Conservation (phyloP, 2,329 filamentous ascomycete species). For the Aspergillus luchuensis region DNA sequence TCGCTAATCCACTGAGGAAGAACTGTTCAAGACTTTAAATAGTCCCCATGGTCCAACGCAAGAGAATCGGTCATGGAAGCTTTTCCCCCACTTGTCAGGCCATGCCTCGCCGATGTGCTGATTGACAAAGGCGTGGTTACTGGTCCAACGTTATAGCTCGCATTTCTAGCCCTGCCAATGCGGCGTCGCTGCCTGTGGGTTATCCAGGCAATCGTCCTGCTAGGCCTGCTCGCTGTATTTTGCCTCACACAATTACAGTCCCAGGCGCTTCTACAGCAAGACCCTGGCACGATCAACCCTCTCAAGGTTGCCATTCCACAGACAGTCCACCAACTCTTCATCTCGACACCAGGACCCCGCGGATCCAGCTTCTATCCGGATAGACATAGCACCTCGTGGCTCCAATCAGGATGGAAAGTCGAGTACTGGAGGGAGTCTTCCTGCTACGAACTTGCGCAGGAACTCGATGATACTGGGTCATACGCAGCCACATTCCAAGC, state of each 20-base stretch:
- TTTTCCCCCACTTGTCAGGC: background rate
- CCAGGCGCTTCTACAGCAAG: background rate
- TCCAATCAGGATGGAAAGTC: slow-evolving; percentile 11
- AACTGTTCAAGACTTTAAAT: background rate
- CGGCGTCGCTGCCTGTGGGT: background rate
- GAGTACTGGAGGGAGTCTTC: slow-evolving; percentile 9
- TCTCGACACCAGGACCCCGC: slow-evolving; percentile 1
- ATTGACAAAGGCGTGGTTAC: background rate
- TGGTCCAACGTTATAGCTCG: no score
- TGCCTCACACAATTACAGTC: background rate
- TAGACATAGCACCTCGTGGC: slow-evolving; percentile 5
- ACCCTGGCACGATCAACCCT: background rate
- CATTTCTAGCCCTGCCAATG: background rate
- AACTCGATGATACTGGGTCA: background rate
- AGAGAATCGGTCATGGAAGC: no score
- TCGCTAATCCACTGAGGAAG: background rate
- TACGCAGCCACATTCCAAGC: background rate
- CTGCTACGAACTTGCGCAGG: slow-evolving; percentile 1
- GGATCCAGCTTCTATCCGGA: background rate
- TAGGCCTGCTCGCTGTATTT: background rate
- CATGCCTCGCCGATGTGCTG: background rate
- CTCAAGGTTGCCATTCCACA: background rate
- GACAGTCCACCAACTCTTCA: slow-evolving; percentile 7
- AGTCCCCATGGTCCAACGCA: background rate
- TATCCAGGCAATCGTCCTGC: background rate